Evolutionary conservation across 768 basidiomycete genomes (phyloP), one percentile per base, ranked within the genome.

Genomic region (Phlebiopsis gigantea): DNA sequence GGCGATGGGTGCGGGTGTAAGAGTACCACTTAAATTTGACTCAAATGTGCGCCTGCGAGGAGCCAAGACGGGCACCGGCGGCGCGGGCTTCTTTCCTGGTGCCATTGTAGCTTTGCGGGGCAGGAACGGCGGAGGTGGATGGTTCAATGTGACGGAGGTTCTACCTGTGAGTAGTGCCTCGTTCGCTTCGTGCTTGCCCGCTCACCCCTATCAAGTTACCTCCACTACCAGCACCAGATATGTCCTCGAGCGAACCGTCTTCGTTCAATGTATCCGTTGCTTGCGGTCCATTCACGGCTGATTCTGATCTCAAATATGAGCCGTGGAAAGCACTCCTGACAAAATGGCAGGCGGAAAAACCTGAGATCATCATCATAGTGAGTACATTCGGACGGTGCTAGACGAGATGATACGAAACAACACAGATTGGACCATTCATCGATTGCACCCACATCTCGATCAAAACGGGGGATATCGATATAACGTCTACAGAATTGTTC

Each of bases 371-470:
- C 10, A 73, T 98, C 17, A 75, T 99, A 54, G 96, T 96, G 66
- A 30, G 76, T 49, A 17, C 22, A 62, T 19, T 26, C 25, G n/a
- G 4, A 8, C 51, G 7, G 34, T 15, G 8, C 28, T 28, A 4
- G 5, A 2, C 15, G 10, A 3, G 31, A 5, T 24, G 25, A 14
- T 22, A n/a, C 19, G n/a, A 14, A 5, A 24, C 15, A 4, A 2
- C 24, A 47, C 60, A 99, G 96, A 72, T 92, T 28, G 97, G 97
- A 0, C 97, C 97, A 1, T 99, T 98, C 67, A 73, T 98, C 43
- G 93, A 98, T 62, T 71, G 81, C 0, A 69, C 77, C 17, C 92
- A 98, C 68, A 82, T 88, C 1, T 74, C 77, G 50, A 80, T 98
- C 61, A 85, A 83, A 66, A 70, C 75, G 3, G 97, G 96, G 5